Evolutionary conservation across 2,329 filamentous ascomycete species (phyloP), one percentile per base, ranked within the genome.

Genomic region (Chaetomium globosum): DNA sequence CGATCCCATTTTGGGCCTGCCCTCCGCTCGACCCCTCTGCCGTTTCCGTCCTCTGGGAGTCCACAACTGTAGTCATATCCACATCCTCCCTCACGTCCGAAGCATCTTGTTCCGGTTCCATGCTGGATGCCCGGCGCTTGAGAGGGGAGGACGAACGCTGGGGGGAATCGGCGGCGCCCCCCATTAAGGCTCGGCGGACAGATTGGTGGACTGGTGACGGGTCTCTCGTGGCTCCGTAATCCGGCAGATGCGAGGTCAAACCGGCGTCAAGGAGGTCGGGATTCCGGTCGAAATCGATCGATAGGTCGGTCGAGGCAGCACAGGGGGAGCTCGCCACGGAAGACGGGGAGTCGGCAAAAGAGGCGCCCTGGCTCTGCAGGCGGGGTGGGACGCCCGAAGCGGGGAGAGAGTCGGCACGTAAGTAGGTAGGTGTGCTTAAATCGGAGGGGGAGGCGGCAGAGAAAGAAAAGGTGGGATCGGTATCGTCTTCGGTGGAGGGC

Each of bases 71-170:
- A 59, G 75, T 72, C 80, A 82, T 81, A 66, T 82, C 81, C 57
- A 82, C 77, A 68, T 83, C 81, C 68, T 79, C 80, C 63, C 74
- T 74, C 62, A 76, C 75, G 66, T 78, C 75, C 61, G 75, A 71
- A 46, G 49, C 62, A 48, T 80, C 75, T 28, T 74, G 73, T 57
- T 84, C 83, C 58, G 80, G 80, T 61, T 86, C 83, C 84, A 87
- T 86, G 73, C 83, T 87, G 65, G 84, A 87, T 43, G 86, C 86
- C 68, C 83, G 82, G 73, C 87, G 81, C 77, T 89, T 89, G 64
- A 89, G 76, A 8, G 87, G 87, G 23, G 87, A 89, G 31, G 86
- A 88, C 23, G 87, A 87, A 71, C 87, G 82, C 53, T 87, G 83
- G 65, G 83, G 81, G 28, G 81, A 73, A 67, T 88, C 84, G 70